Evolutionary conservation across 192 early-diverging fungal species (phyloP).

Genomic region (Spizellomyces punctatus): DNA sequence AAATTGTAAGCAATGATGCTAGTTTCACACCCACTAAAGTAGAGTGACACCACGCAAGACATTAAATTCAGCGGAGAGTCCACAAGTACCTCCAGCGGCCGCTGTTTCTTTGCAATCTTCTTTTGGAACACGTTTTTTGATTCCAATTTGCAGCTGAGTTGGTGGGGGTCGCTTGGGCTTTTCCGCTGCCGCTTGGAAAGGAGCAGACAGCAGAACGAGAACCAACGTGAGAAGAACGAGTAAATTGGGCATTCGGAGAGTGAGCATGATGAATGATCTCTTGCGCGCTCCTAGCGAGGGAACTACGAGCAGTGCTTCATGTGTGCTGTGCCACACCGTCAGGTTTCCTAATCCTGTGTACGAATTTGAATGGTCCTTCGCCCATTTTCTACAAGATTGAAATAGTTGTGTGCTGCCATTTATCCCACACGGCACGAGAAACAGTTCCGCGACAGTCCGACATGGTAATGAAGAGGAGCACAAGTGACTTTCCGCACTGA

Average conservation of each 20-base stretch:
- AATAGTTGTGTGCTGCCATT: too few relatives aligned
- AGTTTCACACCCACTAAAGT: background rate
- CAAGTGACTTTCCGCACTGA: too few relatives aligned
- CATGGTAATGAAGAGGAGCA: too few relatives aligned
- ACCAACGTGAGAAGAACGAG: background rate
- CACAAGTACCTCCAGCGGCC: constrained; percentile 38
- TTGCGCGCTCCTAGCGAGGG: too few relatives aligned
- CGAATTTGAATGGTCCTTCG: too few relatives aligned
- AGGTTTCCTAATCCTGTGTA: too few relatives aligned
- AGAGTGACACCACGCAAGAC: background rate
- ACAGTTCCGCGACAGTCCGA: too few relatives aligned
- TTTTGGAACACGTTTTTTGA: constrained; percentile 56
- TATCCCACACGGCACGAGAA: too few relatives aligned
- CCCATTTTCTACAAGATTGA: too few relatives aligned
- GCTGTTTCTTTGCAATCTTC: constrained; percentile 52
- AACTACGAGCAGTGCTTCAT: too few relatives aligned
- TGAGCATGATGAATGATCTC: too few relatives aligned
- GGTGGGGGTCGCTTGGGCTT: constrained; percentile 39
- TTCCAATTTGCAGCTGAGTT: constrained; percentile 53
- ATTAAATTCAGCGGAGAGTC: background rate
- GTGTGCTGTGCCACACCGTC: too few relatives aligned
- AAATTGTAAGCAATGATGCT: background rate
- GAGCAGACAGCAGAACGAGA: background rate
- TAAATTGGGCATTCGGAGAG: background rate
- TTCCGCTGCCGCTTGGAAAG: constrained; percentile 3